Percentiles rank a stretch among this genome's conserved stretches.
These are phyloP conservation scores for Chrysosporium keratinophilum DNA, from an alignment of 2,329 filamentous ascomycete species.

Conservation along the genomic window DNA sequence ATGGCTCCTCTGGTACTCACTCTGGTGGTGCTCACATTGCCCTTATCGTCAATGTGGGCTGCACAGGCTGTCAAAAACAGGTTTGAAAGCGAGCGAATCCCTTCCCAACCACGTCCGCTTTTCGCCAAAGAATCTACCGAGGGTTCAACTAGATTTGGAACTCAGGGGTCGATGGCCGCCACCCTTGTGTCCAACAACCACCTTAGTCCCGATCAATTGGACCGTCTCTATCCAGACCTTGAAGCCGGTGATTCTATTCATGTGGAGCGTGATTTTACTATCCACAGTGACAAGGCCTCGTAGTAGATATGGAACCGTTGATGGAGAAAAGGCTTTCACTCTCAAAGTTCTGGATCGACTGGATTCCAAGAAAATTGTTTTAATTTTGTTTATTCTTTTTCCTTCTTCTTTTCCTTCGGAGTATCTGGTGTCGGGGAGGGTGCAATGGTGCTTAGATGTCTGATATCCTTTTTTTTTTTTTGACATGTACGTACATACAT, in stretches of 20 bases:
- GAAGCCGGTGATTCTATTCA: conserved; percentile 10
- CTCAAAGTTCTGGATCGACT: too few relatives aligned
- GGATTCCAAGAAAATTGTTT: too few relatives aligned
- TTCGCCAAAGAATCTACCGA: conserved; percentile 2
- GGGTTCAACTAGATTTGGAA: not conserved
- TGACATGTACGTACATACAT: too few relatives aligned
- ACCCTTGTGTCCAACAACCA: conserved; percentile 2
- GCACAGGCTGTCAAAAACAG: conserved; percentile 27
- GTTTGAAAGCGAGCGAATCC: conserved; percentile 4
- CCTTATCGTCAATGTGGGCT: conserved; percentile 59
- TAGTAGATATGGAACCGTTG: not conserved
- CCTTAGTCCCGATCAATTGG: conserved; percentile 8
- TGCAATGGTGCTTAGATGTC: too few relatives aligned
- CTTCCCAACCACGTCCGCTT: conserved; percentile 3
- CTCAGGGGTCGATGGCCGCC: conserved; percentile 3
- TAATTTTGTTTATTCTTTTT: too few relatives aligned
- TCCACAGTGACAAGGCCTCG: conserved; percentile 10
- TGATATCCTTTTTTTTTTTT: too few relatives aligned
- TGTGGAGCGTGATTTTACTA: conserved; percentile 15
- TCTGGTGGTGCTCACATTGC: conserved; percentile 52
- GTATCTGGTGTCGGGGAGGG: too few relatives aligned
- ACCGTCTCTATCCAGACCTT: conserved; percentile 16
- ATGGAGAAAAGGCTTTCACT: too few relatives aligned
- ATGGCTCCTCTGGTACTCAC: conserved; percentile 48
- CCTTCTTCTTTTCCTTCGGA: too few relatives aligned